phyloP scores from a whole-genome alignment of 2,329 filamentous ascomycete species.

The Aspergillus amoenus region DNA sequence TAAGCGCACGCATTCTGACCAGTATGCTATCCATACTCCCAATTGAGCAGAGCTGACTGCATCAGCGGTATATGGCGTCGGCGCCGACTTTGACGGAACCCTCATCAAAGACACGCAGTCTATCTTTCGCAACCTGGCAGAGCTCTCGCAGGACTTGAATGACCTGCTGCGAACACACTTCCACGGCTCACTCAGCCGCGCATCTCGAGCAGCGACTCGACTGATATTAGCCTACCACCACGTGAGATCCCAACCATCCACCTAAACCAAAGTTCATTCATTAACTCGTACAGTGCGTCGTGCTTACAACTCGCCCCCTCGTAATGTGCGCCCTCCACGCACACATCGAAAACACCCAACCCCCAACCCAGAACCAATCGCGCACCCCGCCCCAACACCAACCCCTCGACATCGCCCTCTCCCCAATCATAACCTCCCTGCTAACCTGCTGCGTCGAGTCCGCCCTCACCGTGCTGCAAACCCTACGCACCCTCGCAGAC shows the following conservation, averaged over 20 bases:
- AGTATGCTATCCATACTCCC: constrained; percentile 10
- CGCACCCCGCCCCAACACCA: background rate
- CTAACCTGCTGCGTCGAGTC: constrained; percentile 14
- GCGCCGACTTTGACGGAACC: constrained; percentile 22
- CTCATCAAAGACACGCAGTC: constrained; percentile 27
- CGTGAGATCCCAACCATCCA: constrained; percentile 6
- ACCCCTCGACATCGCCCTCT: constrained; percentile 21
- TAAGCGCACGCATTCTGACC: constrained; percentile 28
- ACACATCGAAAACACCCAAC: constrained; percentile 24
- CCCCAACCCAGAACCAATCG: constrained; percentile 16
- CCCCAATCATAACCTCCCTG: constrained; percentile 27
- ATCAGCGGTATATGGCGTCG: constrained; percentile 27
- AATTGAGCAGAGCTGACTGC: background rate
- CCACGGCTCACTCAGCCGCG: constrained; percentile 23
- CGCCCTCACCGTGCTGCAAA: background rate
- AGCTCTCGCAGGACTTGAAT: constrained; percentile 25
- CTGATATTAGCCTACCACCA: constrained; percentile 29
- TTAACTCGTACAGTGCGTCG: constrained; percentile 20
- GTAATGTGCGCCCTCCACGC: constrained; percentile 29
- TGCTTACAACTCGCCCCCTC: constrained; percentile 26
- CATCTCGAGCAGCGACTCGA: constrained; percentile 27
- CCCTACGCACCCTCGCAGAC: background rate
- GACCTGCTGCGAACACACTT: constrained; percentile 24
- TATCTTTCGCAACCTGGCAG: constrained; percentile 25
- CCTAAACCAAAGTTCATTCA: background rate